phyloP scores from a whole-genome alignment of 1,284 basidiomycete species.

The Thecaphora frezii region DNA sequence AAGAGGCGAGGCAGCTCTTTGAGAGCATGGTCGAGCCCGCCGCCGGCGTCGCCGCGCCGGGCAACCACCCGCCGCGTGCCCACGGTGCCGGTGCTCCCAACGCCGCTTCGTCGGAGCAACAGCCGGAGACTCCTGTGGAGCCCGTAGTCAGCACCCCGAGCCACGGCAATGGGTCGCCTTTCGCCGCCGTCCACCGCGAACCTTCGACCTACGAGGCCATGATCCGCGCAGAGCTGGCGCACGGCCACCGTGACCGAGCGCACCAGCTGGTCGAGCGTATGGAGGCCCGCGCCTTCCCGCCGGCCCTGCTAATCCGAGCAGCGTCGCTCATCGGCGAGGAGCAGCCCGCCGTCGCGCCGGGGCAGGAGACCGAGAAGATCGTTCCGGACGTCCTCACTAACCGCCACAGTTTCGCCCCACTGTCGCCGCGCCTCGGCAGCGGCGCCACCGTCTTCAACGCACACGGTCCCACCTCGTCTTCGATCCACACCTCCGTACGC shows the following conservation, averaged over 20 bases:
- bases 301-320: slow-evolving; percentile 54
- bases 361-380: background rate
- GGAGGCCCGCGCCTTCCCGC: slow-evolving; percentile 66
- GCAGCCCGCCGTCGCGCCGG: background rate
- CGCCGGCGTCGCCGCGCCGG: slow-evolving; percentile 80
- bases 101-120: background rate
- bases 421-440: background rate
- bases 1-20: slow-evolving; percentile 66
- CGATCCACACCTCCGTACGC: slow-evolving; percentile 4
- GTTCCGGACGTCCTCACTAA: background rate
- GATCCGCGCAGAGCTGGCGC: slow-evolving; percentile 85
- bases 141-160: background rate
- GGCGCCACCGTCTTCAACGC: background rate
- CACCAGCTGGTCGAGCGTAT: slow-evolving; percentile 73
- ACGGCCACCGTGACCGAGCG: slow-evolving; percentile 73
- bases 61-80: slow-evolving; percentile 72
- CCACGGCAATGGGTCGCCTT: slow-evolving; percentile 29
- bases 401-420: background rate
- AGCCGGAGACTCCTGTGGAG: background rate
- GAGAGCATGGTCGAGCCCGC: slow-evolving; percentile 83
- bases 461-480: background rate
- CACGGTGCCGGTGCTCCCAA: slow-evolving; percentile 60
- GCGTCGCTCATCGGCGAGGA: slow-evolving; percentile 32
- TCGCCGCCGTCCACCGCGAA: slow-evolving; percentile 81
- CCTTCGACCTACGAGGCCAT: slow-evolving; percentile 87